These are phyloP conservation scores for Ceratocystis eucalypticola DNA, from an alignment of 2,329 filamentous ascomycete species.

Conservation along the genomic window DNA sequence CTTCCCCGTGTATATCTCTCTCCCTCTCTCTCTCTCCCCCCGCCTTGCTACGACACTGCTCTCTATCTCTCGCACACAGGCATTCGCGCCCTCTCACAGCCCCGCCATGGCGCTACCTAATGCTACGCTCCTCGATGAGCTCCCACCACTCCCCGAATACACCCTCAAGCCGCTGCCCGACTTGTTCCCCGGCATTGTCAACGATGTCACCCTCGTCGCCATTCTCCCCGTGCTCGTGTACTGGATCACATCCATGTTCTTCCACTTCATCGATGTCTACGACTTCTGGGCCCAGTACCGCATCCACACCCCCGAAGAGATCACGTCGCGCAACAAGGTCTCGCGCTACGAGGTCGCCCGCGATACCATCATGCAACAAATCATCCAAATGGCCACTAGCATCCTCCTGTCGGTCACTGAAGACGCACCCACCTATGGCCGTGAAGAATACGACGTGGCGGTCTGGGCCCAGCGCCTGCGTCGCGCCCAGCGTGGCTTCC, in stretches of 20 bases:
- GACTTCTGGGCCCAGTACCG: slow-evolving; percentile 85
- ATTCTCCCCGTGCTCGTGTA: slow-evolving; percentile 70
- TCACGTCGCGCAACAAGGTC: slow-evolving; percentile 75
- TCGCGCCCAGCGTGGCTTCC: slow-evolving; percentile 64
- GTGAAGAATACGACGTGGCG: slow-evolving; percentile 72
- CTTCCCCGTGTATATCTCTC: background rate
- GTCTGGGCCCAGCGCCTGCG: slow-evolving; percentile 79
- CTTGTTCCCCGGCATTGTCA: slow-evolving; percentile 55
- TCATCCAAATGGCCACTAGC: slow-evolving; percentile 69
- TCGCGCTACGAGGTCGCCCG: slow-evolving; percentile 72
- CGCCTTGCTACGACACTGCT: no score
- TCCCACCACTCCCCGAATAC: slow-evolving; percentile 81
- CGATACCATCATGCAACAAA: slow-evolving; percentile 83
- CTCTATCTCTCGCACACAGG: background rate
- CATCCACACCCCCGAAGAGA: slow-evolving; percentile 86
- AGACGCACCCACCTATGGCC: slow-evolving; percentile 57
- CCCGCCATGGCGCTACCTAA: slow-evolving; percentile 38
- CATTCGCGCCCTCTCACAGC: background rate
- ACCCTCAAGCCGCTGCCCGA: slow-evolving; percentile 55
- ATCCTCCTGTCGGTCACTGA: slow-evolving; percentile 58
- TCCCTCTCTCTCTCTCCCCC: background rate
- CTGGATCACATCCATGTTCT: slow-evolving; percentile 74
- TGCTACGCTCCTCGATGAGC: slow-evolving; percentile 39
- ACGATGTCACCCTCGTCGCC: slow-evolving; percentile 68
- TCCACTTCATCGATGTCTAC: slow-evolving; percentile 73